phyloP scores from a whole-genome alignment of 352 stramenopile genomes.

The Plasmopara viticola region DNA sequence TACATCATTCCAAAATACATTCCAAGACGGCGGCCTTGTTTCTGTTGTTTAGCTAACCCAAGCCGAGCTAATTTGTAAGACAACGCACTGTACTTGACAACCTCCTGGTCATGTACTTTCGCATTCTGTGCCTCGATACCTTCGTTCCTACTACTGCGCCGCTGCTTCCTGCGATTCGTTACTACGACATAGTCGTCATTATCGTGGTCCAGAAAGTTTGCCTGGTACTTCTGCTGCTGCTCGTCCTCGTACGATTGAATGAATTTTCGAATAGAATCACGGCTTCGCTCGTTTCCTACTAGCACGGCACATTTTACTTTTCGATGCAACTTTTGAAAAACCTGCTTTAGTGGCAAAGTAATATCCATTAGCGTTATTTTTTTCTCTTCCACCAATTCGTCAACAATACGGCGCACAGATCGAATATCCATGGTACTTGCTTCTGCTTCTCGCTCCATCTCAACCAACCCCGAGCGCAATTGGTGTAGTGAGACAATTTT shows the following conservation, averaged over 20 bases:
- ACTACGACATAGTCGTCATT: slow-evolving; percentile 62
- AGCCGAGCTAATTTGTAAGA: slow-evolving; percentile 65
- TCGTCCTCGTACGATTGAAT: slow-evolving; percentile 60
- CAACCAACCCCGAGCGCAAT: slow-evolving; percentile 46
- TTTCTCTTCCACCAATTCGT: slow-evolving; percentile 48
- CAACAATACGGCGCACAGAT: slow-evolving; percentile 57
- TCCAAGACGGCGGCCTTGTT: slow-evolving; percentile 64
- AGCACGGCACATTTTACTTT: slow-evolving; percentile 66
- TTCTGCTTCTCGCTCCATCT: slow-evolving; percentile 37
- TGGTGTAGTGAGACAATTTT: slow-evolving; percentile 71
- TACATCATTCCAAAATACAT: slow-evolving; percentile 73
- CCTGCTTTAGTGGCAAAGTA: slow-evolving; percentile 52
- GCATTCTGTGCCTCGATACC: slow-evolving; percentile 16
- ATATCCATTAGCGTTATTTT: slow-evolving; percentile 58
- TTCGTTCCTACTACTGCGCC: slow-evolving; percentile 11
- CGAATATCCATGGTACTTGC: slow-evolving; percentile 53
- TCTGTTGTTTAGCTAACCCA: slow-evolving; percentile 48
- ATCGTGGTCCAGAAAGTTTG: slow-evolving; percentile 43
- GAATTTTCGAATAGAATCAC: slow-evolving; percentile 43
- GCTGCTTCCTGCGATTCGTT: slow-evolving; percentile 34
- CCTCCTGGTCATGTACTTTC: slow-evolving; percentile 29
- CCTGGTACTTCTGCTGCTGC: slow-evolving; percentile 55
- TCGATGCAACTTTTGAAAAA: slow-evolving; percentile 56
- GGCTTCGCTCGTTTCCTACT: slow-evolving; percentile 42
- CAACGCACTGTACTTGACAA: slow-evolving; percentile 52